A percentile compares a stretch with the other conserved stretches of the same genome.
phyloP scores from a whole-genome alignment of 2,329 filamentous ascomycete species.

The Bipolaris victoriae region DNA sequence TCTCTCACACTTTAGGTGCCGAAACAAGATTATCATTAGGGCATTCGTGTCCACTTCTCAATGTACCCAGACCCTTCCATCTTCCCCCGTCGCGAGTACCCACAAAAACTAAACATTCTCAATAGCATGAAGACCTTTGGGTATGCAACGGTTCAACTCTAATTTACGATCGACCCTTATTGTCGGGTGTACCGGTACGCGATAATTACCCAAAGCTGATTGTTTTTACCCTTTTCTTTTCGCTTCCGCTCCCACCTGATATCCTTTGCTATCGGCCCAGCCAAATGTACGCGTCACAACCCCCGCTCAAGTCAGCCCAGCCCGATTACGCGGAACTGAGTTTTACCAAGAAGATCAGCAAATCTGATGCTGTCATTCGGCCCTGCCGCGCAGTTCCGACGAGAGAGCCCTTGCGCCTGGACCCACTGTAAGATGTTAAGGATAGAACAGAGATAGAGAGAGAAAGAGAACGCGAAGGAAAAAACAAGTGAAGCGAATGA shows the following conservation, averaged over 20 bases:
- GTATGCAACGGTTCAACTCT: background rate
- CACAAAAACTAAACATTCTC: background rate
- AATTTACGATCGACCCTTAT: constrained; percentile 2
- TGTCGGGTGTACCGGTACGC: background rate
- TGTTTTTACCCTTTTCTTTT: background rate
- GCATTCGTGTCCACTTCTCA: constrained; percentile 4
- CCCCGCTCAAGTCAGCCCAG: background rate
- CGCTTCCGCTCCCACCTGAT: background rate
- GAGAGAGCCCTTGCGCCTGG: background rate
- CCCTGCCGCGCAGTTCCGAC: constrained; percentile 8
- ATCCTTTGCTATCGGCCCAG: constrained; percentile 13
- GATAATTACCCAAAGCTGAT: constrained; percentile 1
- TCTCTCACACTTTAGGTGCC: constrained; percentile 2
- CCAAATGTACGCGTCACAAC: constrained; percentile 11
- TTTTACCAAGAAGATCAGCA: constrained; percentile 8
- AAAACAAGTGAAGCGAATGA: constrained; percentile 10
- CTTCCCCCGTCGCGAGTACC: background rate
- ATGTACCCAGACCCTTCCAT: background rate
- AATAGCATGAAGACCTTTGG: background rate
- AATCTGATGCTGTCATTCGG: constrained; percentile 2
- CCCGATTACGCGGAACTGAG: background rate
- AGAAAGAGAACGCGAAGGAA: background rate
- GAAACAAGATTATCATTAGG: background rate
- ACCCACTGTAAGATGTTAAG: background rate
- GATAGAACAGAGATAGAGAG: background rate